Base-by-base conservation (phyloP, 225 moss, liverwort and hornwort genomes). In the Marchantia polymorpha region DNA sequence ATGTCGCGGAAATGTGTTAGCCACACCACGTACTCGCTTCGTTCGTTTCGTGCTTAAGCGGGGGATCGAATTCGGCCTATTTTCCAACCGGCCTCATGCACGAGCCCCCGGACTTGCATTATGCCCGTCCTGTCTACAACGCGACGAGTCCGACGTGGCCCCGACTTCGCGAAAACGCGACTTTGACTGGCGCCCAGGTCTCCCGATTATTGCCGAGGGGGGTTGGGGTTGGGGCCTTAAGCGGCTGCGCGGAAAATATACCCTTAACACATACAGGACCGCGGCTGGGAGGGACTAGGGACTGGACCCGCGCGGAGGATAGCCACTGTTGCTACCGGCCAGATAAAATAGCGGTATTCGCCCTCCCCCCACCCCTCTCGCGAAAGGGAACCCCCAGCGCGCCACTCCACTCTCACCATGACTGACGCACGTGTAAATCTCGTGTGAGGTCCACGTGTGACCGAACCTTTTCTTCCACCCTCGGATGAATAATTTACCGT, bases 361-460 rank as follows among this genome's bases (percentile, higher is more conserved):
- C 52, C 72, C 51, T n/a, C n/a, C n/a, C 11, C 8, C 69, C 72
- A 72, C 52, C n/a, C 72, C 72, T 72, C 72, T 52, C 72, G 52
- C 51, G n/a, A 51, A 51, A 52, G 12, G 19, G 14, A 51, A 7
- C 23, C 70, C 2, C 29, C 66, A 10, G n/a, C 52, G 10, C 70
- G 20, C 29, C 66, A 10, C 52, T 72, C 72, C 72, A 72, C 30
- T 67, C 31, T 16, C 67, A 9, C 30, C 72, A 51, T 51, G 72
- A 72, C 72, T 72, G 72, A 52, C 72, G 52, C 51, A 72, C 72
- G 72, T 72, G 72, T 61, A 67, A 30, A 6, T 27, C 15, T 31
- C 51, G 23, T 51, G 51, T 25, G 47, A 72, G 12, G n/a, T 52
- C 72, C 72, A 52, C 52, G 52, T 72, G 72, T 51, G 51, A 25